phyloP scores from a whole-genome alignment of 176 grass and related monocot genomes.

The Rhynchospora breviuscula region DNA sequence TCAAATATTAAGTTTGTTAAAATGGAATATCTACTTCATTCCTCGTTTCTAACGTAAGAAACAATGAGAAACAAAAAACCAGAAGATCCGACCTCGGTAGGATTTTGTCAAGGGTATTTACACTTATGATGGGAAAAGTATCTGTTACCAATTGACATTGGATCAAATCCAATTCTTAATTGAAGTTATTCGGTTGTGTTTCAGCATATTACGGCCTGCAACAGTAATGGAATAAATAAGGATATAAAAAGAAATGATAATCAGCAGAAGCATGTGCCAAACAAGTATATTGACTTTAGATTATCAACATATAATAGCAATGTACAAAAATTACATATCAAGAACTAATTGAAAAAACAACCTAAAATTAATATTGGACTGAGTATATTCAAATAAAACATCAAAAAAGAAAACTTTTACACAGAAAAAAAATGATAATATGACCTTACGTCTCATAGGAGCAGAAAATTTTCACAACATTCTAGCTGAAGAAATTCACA shows the following conservation, averaged over 20 bases:
- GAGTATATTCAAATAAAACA: constrained; percentile 36
- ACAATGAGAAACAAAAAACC: neutral
- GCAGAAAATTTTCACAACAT: neutral
- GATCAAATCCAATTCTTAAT: too few relatives aligned
- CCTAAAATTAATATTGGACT: constrained; percentile 1
- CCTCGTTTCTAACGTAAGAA: neutral
- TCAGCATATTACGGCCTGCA: too few relatives aligned
- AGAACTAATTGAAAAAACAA: constrained; percentile 13
- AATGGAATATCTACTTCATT: neutral
- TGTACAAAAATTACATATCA: constrained; percentile 25
- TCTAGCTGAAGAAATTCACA: neutral
- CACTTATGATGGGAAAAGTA: too few relatives aligned
- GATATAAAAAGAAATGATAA: neutral
- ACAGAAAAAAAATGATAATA: constrained; percentile 41
- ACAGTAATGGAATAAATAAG: neutral
- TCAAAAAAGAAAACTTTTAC: constrained; percentile 30
- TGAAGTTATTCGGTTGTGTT: too few relatives aligned
- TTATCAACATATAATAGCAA: constrained; percentile 18
- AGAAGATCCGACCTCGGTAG: neutral
- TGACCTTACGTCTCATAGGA: constrained; percentile 18
- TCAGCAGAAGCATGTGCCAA: neutral
- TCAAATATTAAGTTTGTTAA: neutral
- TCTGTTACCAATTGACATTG: too few relatives aligned
- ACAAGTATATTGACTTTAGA: constrained; percentile 11
- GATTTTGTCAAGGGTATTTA: too few relatives aligned